Evolutionary conservation across 2,329 filamentous ascomycete species (phyloP), one percentile per base, ranked within the genome.

Genomic region (Lachnum nothofagi): DNA sequence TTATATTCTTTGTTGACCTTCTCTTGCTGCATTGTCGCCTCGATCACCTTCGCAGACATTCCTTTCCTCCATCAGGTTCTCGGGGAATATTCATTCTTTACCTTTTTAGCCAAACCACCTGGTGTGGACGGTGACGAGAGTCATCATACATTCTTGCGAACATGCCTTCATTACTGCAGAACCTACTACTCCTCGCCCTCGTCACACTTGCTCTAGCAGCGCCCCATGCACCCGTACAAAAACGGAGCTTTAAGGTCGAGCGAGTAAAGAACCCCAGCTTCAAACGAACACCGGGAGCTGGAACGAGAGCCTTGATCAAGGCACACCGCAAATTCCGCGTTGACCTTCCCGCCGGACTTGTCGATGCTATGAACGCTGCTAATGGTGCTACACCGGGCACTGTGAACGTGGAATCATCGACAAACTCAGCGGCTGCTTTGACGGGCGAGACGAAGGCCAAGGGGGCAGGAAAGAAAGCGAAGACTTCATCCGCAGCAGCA

Each of bases 311-410:
- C 43, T 72, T 91, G 57, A 68, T 77, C 43, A 86, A 80, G 67
- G 79, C 84, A 14, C 83, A 85, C 65, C 69, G 73, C 59, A 91
- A 91, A 65, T 89, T 77, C 66, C 76, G 78, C 53, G 76, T 83
- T 67, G 67, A 70, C 31, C 67, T 77, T 39, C 68, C 73, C 2
- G 59, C 69, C 2, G 68, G 67, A 6, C 63, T 76, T 44, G 60
- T 72, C 43, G 70, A 68, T 25, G 66, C 66, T 16, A 54, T 63
- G 57, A 55, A 55, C n/a, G 44, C 53, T 25, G 48, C 53, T 10
- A 50, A 51, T 43, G 42, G 38, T 2, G 9, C 42, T 17, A 16
- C 42, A 23, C 34, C 44, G 16, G 44, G 42, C n/a, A 33, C 42
- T 40, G 38, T 33, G 31, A 40, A 34, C 2, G 39, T 41, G 16